Evolutionary conservation across 345 rosid genomes (phyloP).

Genomic region (Brassica cretica): DNA sequence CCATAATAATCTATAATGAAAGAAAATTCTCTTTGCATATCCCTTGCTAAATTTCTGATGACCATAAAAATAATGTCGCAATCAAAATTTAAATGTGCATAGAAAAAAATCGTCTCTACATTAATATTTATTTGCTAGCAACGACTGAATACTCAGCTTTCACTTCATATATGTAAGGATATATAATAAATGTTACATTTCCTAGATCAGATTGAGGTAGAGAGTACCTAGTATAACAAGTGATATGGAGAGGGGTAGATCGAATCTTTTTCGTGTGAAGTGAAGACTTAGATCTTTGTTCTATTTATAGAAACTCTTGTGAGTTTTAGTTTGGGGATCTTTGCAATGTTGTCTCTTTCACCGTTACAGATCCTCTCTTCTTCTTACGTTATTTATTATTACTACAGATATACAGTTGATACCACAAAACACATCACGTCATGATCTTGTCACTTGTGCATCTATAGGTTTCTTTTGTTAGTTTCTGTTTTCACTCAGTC

Average conservation of each 20-base stretch:
- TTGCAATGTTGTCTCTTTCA: slow-evolving; percentile 35
- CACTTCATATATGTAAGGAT: neutral
- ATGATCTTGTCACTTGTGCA: slow-evolving; percentile 24
- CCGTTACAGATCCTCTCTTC: slow-evolving; percentile 26
- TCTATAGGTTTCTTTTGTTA: neutral
- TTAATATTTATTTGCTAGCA: neutral
- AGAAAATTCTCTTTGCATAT: neutral
- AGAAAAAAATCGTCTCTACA: neutral
- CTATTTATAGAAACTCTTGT: slow-evolving; percentile 33
- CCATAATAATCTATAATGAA: neutral
- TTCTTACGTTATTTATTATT: slow-evolving; percentile 33
- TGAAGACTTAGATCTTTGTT: slow-evolving; percentile 47
- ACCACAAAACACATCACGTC: slow-evolving; percentile 34
- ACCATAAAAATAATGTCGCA: neutral
- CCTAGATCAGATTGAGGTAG: slow-evolving; percentile 12
- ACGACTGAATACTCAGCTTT: neutral
- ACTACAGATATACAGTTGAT: slow-evolving; percentile 29
- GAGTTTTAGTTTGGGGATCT: slow-evolving; percentile 32
- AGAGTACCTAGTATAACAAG: slow-evolving; percentile 16
- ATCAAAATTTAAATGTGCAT: slow-evolving; percentile 15
- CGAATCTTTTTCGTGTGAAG: slow-evolving; percentile 62
- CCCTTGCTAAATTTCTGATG: neutral
- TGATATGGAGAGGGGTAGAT: slow-evolving; percentile 34
- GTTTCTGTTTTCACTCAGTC: neutral
- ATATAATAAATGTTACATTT: slow-evolving; percentile 9